These are phyloP conservation scores for Rutstroemia sydowiana DNA, from an alignment of 2,329 filamentous ascomycete species.

Conservation along the genomic window DNA sequence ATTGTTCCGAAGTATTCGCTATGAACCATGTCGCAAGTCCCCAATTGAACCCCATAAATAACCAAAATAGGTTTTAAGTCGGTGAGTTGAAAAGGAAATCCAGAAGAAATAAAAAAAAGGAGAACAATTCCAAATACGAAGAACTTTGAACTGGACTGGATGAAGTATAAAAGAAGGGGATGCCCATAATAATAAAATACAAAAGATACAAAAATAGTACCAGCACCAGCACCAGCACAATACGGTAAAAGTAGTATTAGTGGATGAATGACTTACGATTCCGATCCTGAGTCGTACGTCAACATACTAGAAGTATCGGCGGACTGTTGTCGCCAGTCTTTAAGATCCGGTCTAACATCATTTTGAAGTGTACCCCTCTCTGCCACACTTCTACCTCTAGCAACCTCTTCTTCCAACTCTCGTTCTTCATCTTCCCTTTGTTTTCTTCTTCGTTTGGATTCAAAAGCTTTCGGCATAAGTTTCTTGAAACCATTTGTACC, in stretches of 20 bases:
- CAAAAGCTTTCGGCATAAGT: conserved; percentile 46
- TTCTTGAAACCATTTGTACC: conserved; percentile 38
- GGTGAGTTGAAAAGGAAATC: not conserved
- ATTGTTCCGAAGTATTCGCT: conserved; percentile 12
- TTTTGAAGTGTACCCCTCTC: conserved; percentile 28
- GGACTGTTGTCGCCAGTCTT: conserved; percentile 4
- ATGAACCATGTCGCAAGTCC: not conserved
- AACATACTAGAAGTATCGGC: conserved; percentile 25
- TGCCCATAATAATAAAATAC: no score
- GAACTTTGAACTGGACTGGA: conserved; percentile 11
- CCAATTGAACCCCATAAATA: not conserved
- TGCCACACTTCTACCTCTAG: conserved; percentile 27
- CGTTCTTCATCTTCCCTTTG: conserved; percentile 37
- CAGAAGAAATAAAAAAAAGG: not conserved
- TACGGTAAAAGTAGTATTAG: no score
- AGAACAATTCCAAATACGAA: not conserved
- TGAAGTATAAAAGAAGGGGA: conserved; percentile 6
- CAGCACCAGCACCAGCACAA: no score
- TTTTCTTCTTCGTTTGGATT: conserved; percentile 41
- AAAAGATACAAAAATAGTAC: no score
- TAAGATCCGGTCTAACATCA: conserved; percentile 12
- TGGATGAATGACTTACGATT: conserved; percentile 29
- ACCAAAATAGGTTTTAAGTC: not conserved
- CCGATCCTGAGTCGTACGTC: conserved; percentile 28
- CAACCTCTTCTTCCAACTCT: conserved; percentile 32